These are phyloP conservation scores for Xylaria sp. DNA, from an alignment of 2,329 filamentous ascomycete species.

Conservation along the genomic window DNA sequence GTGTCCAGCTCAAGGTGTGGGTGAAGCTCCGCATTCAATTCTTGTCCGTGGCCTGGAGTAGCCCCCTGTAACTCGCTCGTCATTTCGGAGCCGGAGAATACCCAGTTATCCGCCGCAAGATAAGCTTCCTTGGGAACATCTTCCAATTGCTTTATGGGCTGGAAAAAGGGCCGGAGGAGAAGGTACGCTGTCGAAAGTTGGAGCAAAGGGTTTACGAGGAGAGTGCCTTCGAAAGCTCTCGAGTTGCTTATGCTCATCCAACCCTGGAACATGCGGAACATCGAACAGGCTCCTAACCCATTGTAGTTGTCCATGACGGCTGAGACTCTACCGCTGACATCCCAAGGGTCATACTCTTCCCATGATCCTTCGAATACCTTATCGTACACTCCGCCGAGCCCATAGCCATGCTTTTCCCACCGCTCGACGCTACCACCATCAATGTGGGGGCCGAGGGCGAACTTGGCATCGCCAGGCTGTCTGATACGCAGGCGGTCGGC, in stretches of 20 bases:
- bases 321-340: slow-evolving; percentile 69
- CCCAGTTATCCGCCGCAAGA: slow-evolving; percentile 66
- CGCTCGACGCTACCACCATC: slow-evolving; percentile 78
- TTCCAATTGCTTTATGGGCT: slow-evolving; percentile 50
- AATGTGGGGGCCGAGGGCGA: slow-evolving; percentile 74
- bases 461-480: slow-evolving; percentile 71
- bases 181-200: slow-evolving; percentile 78
- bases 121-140: slow-evolving; percentile 50
- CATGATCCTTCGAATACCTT: slow-evolving; percentile 74
- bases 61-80: slow-evolving; percentile 72
- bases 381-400: slow-evolving; percentile 71
- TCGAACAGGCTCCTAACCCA: slow-evolving; percentile 79
- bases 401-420: slow-evolving; percentile 75
- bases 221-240: slow-evolving; percentile 75
- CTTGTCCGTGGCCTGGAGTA: slow-evolving; percentile 70
- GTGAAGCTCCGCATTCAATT: slow-evolving; percentile 67
- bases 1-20: slow-evolving; percentile 71
- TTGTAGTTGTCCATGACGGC: slow-evolving; percentile 79
- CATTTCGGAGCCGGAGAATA: slow-evolving; percentile 54
- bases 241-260: slow-evolving; percentile 83
- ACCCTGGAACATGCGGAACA: slow-evolving; percentile 89
- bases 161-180: slow-evolving; percentile 84
- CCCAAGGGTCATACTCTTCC: slow-evolving; percentile 85
- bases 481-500: slow-evolving; percentile 76
- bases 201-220: slow-evolving; percentile 81